A percentile compares a stretch with the other conserved stretches of the same genome.
These are phyloP conservation scores for Pythium diclinum DNA, from an alignment of 352 stramenopile genomes.

Conservation along the genomic window DNA sequence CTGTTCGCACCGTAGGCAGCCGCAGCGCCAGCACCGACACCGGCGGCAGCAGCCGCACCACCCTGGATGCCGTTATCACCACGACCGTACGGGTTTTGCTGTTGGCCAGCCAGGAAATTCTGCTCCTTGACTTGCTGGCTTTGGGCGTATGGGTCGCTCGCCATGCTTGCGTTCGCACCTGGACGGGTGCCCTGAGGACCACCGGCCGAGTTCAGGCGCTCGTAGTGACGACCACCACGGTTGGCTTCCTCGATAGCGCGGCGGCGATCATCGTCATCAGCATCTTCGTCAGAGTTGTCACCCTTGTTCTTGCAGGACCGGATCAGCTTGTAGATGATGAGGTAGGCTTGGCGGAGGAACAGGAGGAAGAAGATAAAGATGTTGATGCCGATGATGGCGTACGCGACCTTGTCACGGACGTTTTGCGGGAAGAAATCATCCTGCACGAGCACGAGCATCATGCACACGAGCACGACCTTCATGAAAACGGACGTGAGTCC, in stretches of 20 bases:
- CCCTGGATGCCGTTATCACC: slow-evolving; percentile 12
- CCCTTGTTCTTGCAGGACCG: slow-evolving; percentile 34
- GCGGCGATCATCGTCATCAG: slow-evolving; percentile 19
- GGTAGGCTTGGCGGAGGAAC: slow-evolving; percentile 75
- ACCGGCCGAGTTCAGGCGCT: slow-evolving; percentile 21
- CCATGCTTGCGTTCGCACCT: background rate
- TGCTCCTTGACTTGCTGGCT: slow-evolving; percentile 22
- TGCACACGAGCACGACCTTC: slow-evolving; percentile 76
- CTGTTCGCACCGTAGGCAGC: slow-evolving; percentile 21
- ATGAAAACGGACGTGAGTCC: slow-evolving; percentile 72
- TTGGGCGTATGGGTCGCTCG: slow-evolving; percentile 19
- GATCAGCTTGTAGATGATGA: slow-evolving; percentile 69
- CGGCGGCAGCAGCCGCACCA: slow-evolving; percentile 8
- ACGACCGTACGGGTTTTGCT: slow-evolving; percentile 12
- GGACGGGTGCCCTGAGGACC: slow-evolving; percentile 3
- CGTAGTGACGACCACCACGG: slow-evolving; percentile 14
- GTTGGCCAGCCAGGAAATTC: slow-evolving; percentile 11
- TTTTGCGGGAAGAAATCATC: slow-evolving; percentile 78
- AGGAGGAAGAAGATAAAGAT: slow-evolving; percentile 83
- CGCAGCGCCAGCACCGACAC: background rate
- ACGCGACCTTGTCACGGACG: slow-evolving; percentile 79
- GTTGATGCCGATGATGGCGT: slow-evolving; percentile 83
- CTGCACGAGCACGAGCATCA: slow-evolving; percentile 78
- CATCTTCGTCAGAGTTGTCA: slow-evolving; percentile 15
- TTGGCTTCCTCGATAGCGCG: slow-evolving; percentile 20